Conservation (phyloP, 345 rosid species). For the Populus davidiana region DNA sequence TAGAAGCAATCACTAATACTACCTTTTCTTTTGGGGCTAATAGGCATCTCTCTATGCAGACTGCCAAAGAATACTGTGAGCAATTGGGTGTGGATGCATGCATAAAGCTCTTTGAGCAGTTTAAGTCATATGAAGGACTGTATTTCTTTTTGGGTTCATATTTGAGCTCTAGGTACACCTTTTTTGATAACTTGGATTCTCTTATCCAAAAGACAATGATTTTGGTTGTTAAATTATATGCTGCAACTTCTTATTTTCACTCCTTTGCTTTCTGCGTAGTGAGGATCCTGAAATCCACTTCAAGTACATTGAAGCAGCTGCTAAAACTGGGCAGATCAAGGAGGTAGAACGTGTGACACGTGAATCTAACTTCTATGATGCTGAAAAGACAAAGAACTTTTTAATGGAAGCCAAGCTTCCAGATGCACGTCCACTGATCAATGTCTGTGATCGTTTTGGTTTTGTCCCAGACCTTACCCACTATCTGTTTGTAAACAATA, state of each 20-base stretch:
- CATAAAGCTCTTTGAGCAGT: constrained; percentile 89
- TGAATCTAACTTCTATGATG: constrained; percentile 88
- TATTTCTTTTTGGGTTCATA: constrained; percentile 94
- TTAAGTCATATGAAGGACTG: constrained; percentile 90
- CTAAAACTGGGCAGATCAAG: constrained; percentile 79
- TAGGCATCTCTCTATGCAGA: constrained; percentile 36
- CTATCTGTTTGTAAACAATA: constrained; percentile 76
- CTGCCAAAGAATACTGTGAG: constrained; percentile 94
- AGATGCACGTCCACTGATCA: constrained; percentile 89
- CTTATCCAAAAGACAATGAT: neutral
- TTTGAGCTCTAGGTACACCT: constrained; percentile 80
- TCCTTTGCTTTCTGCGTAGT: constrained; percentile 33
- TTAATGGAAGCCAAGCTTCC: constrained; percentile 98
- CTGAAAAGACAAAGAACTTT: constrained; percentile 95
- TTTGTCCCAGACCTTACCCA: constrained; percentile 94
- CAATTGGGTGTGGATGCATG: constrained; percentile 93
- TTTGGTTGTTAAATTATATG: neutral
- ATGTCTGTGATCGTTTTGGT: constrained; percentile 96
- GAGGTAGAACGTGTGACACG: constrained; percentile 99
- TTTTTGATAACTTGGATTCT: neutral
- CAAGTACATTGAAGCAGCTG: constrained; percentile 98
- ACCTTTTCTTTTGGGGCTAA: neutral
- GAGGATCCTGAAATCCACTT: constrained; percentile 99
- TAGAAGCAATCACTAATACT: constrained; percentile 11
- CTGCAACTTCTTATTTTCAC: constrained; percentile 3